These are phyloP conservation scores for Cordyceps fumosorosea DNA, from an alignment of 2,329 filamentous ascomycete species.

Conservation along the genomic window DNA sequence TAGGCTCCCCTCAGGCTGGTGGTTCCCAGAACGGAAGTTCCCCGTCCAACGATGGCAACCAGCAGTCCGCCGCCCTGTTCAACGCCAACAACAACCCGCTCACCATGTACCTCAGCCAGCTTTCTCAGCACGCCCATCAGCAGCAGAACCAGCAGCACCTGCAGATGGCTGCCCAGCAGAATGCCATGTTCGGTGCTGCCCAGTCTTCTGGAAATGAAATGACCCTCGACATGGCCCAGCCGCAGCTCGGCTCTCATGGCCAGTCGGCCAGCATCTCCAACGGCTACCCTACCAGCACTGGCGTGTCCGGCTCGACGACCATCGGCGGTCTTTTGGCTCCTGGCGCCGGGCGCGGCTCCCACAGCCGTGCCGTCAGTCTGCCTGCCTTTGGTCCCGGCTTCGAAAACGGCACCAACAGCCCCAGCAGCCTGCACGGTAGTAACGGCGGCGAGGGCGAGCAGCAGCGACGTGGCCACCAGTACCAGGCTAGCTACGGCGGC, in stretches of 20 bases:
- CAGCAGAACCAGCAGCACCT: conserved; percentile 72
- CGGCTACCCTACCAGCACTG: conserved; percentile 49
- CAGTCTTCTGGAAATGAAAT: conserved; percentile 53
- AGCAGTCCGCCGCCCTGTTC: conserved; percentile 65
- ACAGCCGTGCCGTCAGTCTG: conserved; percentile 81
- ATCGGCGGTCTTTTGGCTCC: conserved; percentile 74
- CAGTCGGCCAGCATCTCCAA: conserved; percentile 61
- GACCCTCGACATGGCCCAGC: conserved; percentile 51
- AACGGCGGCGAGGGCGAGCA: conserved; percentile 41
- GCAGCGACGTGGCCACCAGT: conserved; percentile 55
- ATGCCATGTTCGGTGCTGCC: conserved; percentile 71
- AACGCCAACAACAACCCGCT: conserved; percentile 82
- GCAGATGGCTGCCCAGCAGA: conserved; percentile 67
- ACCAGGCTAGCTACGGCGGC: conserved; percentile 56
- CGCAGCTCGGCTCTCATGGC: conserved; percentile 55
- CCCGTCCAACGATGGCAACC: conserved; percentile 49
- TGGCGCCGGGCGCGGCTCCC: conserved; percentile 52
- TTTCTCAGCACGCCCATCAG: conserved; percentile 64
- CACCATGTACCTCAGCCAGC: conserved; percentile 86
- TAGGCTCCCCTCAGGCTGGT: conserved; percentile 51
- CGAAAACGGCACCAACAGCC: conserved; percentile 51
- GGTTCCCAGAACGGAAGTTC: conserved; percentile 54
- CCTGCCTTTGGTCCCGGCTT: conserved; percentile 63
- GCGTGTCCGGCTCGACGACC: conserved; percentile 55
- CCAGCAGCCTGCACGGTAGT: conserved; percentile 40